A percentile compares a stretch with the other conserved stretches of the same genome.
Conservation (phyloP, 768 basidiomycete genomes). For the Russula vinacea region DNA sequence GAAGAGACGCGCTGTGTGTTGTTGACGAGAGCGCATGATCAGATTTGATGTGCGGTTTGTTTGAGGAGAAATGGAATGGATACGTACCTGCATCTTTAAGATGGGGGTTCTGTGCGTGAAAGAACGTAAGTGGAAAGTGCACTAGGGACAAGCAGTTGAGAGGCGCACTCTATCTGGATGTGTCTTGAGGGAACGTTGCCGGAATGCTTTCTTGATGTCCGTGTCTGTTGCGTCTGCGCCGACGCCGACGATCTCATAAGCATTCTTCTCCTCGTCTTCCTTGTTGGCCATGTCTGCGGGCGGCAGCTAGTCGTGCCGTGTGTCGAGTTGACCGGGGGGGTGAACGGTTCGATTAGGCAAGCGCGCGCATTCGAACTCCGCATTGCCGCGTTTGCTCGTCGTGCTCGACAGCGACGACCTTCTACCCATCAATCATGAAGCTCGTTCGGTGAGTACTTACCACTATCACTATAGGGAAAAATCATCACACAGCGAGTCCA, state of each 20-base stretch:
- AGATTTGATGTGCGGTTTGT: neutral
- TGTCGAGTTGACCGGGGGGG: neutral
- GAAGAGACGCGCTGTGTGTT: conserved; percentile 53
- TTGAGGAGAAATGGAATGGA: neutral
- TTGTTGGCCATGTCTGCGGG: conserved; percentile 12
- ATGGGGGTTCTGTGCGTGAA: conserved; percentile 58
- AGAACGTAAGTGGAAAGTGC: conserved; percentile 16
- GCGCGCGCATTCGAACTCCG: conserved; percentile 16
- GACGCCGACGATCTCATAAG: conserved; percentile 70
- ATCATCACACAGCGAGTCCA: neutral
- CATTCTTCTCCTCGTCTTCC: conserved; percentile 52
- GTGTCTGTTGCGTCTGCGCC: conserved; percentile 65
- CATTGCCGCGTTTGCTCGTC: conserved; percentile 15
- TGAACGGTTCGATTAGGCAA: neutral
- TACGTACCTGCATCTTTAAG: conserved; percentile 71
- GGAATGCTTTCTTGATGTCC: conserved; percentile 77
- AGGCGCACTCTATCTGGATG: conserved; percentile 72
- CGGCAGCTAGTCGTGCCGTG: neutral
- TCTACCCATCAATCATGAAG: conserved; percentile 17
- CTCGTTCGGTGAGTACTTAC: conserved; percentile 21
- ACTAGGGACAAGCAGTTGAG: neutral
- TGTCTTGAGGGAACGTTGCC: conserved; percentile 76
- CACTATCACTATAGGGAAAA: neutral
- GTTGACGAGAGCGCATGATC: conserved; percentile 39
- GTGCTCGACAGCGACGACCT: conserved; percentile 19